A percentile compares a stretch with the other conserved stretches of the same genome.
These are phyloP conservation scores for Dysphania ambrosioides DNA, from an alignment of 148 eudicot species.

Conservation along the genomic window DNA sequence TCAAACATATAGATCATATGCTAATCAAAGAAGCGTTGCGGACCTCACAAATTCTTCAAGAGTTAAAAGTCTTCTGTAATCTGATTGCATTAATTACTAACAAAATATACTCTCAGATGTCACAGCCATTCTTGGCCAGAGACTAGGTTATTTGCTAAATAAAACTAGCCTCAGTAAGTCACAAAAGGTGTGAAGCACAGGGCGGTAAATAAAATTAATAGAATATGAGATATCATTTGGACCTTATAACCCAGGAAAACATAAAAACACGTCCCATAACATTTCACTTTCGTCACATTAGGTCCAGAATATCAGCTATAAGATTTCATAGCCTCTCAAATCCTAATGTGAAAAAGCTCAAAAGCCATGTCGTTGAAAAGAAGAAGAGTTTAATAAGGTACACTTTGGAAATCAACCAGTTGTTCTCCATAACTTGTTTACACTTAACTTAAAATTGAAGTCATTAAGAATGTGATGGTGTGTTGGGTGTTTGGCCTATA, in stretches of 20 bases:
- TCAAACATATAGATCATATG: too few relatives aligned
- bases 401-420: background rate
- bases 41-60: too few relatives aligned
- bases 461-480: background rate
- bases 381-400: background rate
- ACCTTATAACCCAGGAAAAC: background rate
- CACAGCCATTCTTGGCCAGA: too few relatives aligned
- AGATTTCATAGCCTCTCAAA: background rate
- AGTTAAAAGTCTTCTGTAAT: too few relatives aligned
- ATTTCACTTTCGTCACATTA: background rate
- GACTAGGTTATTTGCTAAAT: too few relatives aligned
- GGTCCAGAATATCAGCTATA: background rate
- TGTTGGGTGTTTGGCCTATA: constrained; percentile 24
- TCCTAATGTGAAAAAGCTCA: background rate
- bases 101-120: too few relatives aligned
- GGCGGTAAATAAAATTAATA: too few relatives aligned
- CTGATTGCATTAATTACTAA: background rate
- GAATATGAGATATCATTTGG: too few relatives aligned
- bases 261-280: too few relatives aligned
- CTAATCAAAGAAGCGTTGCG: too few relatives aligned
- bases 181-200: too few relatives aligned
- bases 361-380: background rate
- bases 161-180: too few relatives aligned
- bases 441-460: background rate
- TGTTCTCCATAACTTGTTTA: background rate